phyloP scores from a whole-genome alignment of 495 filamentous ascomycete species.

The Annulohypoxylon stygium region DNA sequence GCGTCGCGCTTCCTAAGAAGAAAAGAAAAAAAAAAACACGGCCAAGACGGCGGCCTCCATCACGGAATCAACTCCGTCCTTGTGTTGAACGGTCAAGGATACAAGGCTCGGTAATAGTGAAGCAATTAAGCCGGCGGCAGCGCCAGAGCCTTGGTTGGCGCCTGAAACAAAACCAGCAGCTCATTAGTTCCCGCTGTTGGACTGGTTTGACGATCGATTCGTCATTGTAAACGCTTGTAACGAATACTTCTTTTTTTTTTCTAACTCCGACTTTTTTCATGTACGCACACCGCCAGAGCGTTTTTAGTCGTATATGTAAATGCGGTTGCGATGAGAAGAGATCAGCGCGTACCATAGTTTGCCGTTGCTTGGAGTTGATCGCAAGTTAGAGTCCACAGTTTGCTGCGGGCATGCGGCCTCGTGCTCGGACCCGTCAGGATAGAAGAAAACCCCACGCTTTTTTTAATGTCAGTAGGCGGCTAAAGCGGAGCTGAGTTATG shows the following conservation, averaged over 20 bases:
- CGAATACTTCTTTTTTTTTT: slow-evolving; percentile 10
- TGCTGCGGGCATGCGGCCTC: slow-evolving; percentile 38
- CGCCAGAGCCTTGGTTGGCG: slow-evolving; percentile 14
- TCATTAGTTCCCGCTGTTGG: slow-evolving; percentile 39
- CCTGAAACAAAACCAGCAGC: slow-evolving; percentile 29
- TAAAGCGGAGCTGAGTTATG: slow-evolving; percentile 47
- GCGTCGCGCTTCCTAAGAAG: slow-evolving; percentile 25
- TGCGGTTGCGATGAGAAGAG: slow-evolving; percentile 37
- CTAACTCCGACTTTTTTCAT: slow-evolving; percentile 15
- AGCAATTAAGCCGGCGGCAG: background rate
- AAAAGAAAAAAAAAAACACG: background rate
- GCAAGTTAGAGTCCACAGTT: slow-evolving; percentile 25
- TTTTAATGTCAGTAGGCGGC: slow-evolving; percentile 38
- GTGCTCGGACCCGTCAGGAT: slow-evolving; percentile 34
- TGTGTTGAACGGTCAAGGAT: background rate
- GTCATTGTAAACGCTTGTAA: slow-evolving; percentile 27
- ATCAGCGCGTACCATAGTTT: slow-evolving; percentile 44
- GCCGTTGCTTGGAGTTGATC: slow-evolving; percentile 40
- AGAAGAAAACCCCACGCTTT: slow-evolving; percentile 37
- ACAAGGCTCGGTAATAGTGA: background rate
- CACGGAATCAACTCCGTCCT: background rate
- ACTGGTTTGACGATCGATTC: slow-evolving; percentile 29
- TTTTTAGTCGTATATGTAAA: slow-evolving; percentile 21
- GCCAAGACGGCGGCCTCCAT: slow-evolving; percentile 13
- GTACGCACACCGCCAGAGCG: slow-evolving; percentile 37